Conservation (phyloP, 2,329 filamentous ascomycete genomes). For the Alternaria conjuncta region DNA sequence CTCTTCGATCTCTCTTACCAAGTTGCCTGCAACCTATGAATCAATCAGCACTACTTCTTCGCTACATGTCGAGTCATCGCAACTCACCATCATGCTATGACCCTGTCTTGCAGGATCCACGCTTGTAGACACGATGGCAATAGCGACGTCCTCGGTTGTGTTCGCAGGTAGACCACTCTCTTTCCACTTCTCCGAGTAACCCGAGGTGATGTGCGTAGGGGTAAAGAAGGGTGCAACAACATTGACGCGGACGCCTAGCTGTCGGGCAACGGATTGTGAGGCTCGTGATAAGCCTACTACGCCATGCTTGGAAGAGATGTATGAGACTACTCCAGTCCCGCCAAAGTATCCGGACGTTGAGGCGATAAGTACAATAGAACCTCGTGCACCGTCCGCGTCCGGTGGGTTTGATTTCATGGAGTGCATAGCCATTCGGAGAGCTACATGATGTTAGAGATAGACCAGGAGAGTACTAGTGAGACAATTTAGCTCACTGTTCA, state of each 20-base stretch:
- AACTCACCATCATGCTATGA: constrained; percentile 36
- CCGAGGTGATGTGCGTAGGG: constrained; percentile 53
- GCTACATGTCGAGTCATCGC: neutral
- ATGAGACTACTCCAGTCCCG: constrained; percentile 51
- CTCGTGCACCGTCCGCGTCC: constrained; percentile 31
- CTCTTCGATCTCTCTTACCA: constrained; percentile 41
- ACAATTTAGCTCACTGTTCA: constrained; percentile 49
- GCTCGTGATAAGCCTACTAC: constrained; percentile 50
- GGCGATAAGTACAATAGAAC: constrained; percentile 50
- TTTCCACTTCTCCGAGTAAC: constrained; percentile 49
- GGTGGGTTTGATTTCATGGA: constrained; percentile 43
- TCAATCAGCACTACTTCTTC: neutral
- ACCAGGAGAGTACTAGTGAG: neutral
- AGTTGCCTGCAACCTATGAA: constrained; percentile 35
- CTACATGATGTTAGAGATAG: constrained; percentile 11
- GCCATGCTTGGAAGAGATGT: constrained; percentile 54
- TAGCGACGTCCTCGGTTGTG: constrained; percentile 51
- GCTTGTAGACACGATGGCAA: constrained; percentile 50
- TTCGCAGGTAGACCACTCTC: constrained; percentile 51
- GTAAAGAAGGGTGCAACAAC: constrained; percentile 59
- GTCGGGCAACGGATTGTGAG: constrained; percentile 44
- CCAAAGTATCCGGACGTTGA: constrained; percentile 56
- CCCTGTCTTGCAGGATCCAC: constrained; percentile 41
- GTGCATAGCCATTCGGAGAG: constrained; percentile 36
- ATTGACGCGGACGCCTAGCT: constrained; percentile 51